phyloP scores from a whole-genome alignment of 768 basidiomycete species.

The Mycena haematopus region DNA sequence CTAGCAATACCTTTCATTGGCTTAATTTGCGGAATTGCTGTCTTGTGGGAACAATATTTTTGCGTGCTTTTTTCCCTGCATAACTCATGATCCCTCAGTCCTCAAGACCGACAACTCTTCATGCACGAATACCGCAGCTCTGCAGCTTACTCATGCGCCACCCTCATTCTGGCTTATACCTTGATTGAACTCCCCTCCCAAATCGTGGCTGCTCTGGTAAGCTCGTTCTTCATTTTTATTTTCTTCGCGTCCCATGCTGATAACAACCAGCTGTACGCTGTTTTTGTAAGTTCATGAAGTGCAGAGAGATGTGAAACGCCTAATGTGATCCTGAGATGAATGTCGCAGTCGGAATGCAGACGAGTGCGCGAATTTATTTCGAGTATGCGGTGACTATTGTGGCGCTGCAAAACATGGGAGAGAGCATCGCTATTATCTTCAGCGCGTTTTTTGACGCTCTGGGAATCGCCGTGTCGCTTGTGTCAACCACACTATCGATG shows the following conservation, averaged over 20 bases:
- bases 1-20: constrained; percentile 44
- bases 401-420: constrained; percentile 24
- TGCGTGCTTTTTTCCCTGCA: neutral
- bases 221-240: neutral
- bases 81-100: constrained; percentile 26
- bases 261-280: constrained; percentile 18
- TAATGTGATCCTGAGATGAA: constrained; percentile 22
- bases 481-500: constrained; percentile 27
- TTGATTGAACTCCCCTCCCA: constrained; percentile 33
- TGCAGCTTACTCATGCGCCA: constrained; percentile 45
- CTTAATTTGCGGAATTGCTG: constrained; percentile 36
- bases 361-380: constrained; percentile 27
- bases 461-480: constrained; percentile 29
- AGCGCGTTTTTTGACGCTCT: constrained; percentile 26
- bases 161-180: constrained; percentile 40
- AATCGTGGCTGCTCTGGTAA: constrained; percentile 30
- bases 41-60: constrained; percentile 36
- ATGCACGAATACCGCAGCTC: constrained; percentile 48
- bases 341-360: constrained; percentile 31
- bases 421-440: constrained; percentile 29
- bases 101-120: constrained; percentile 48
- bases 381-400: constrained; percentile 27
- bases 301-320: neutral
- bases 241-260: neutral
- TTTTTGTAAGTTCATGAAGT: constrained; percentile 22